Evolutionary conservation across 202 grass and related monocot genomes (phyloP).

Genomic region (Musa balbisiana): DNA sequence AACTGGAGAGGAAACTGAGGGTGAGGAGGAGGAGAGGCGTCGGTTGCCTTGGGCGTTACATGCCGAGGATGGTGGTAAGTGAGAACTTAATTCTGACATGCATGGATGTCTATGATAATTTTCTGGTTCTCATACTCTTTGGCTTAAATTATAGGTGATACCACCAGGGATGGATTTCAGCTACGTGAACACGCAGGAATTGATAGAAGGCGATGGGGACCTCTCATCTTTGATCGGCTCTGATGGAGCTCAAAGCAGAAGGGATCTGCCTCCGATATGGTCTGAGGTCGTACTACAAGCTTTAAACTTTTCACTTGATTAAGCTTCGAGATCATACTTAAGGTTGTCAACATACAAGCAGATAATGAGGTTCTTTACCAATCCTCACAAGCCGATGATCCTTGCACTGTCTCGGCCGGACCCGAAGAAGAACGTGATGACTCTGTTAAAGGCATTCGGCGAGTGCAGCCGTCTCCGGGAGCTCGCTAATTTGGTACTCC

Average conservation of each 20-base stretch:
- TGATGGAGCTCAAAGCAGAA: constrained; percentile 38
- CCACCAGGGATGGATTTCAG: constrained; percentile 97
- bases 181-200: constrained; percentile 56
- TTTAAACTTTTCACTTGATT: neutral
- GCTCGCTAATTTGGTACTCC: constrained; percentile 65
- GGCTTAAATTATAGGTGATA: constrained; percentile 41
- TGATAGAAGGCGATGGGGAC: constrained; percentile 47
- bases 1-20: constrained; percentile 71
- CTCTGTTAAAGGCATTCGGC: constrained; percentile 89
- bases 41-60: constrained; percentile 71
- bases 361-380: constrained; percentile 77
- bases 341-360: neutral
- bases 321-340: too few relatives aligned
- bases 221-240: constrained; percentile 41
- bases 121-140: neutral
- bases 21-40: constrained; percentile 51
- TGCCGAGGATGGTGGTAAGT: constrained; percentile 82
- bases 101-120: neutral
- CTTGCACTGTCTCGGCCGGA: constrained; percentile 80
- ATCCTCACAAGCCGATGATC: constrained; percentile 97
- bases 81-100: neutral
- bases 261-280: constrained; percentile 78
- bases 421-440: constrained; percentile 94
- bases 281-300: constrained; percentile 40
- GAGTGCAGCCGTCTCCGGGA: constrained; percentile 70